Evolutionary conservation across 1,284 basidiomycete genomes (phyloP).

Genomic region (Flammula alnicola): DNA sequence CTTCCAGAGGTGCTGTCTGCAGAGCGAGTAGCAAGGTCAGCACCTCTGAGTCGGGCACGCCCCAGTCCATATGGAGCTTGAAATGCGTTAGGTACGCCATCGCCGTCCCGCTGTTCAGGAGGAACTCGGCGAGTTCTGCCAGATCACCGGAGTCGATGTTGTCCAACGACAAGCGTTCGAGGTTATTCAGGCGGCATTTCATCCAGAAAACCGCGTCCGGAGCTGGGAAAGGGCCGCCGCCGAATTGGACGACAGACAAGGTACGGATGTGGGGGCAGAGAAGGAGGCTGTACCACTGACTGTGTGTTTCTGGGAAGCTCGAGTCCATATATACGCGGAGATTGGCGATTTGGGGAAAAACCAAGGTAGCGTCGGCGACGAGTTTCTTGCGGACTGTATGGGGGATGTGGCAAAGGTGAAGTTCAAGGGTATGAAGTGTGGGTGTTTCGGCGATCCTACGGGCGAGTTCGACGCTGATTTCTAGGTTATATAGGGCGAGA

Average conservation of each 20-base stretch:
- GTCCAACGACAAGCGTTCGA: constrained; percentile 25
- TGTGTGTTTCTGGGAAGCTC: constrained; percentile 23
- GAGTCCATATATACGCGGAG: constrained; percentile 27
- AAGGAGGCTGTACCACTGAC: constrained; percentile 24
- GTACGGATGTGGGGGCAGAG: constrained; percentile 25
- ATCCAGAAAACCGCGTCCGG: constrained; percentile 19
- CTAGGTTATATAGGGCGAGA: constrained; percentile 22
- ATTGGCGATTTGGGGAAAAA: constrained; percentile 19
- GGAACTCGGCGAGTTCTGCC: constrained; percentile 15
- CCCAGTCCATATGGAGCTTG: constrained; percentile 28
- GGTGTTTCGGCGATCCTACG: constrained; percentile 20
- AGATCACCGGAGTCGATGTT: constrained; percentile 23
- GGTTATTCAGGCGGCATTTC: constrained; percentile 15
- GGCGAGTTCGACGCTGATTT: constrained; percentile 19
- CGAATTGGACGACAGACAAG: constrained; percentile 22
- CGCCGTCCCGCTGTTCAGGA: constrained; percentile 8
- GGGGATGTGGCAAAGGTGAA: constrained; percentile 23
- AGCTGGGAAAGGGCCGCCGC: constrained; percentile 18
- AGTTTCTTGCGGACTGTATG: constrained; percentile 18
- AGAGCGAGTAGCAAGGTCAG: constrained; percentile 16
- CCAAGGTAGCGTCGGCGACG: constrained; percentile 4
- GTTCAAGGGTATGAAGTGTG: constrained; percentile 23
- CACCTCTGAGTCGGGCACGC: constrained; percentile 21
- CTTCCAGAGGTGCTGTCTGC: constrained; percentile 16
- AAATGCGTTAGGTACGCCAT: constrained; percentile 22